Evolutionary conservation across 2,329 filamentous ascomycete species (phyloP).

Genomic region (Neospermospora avenae): DNA sequence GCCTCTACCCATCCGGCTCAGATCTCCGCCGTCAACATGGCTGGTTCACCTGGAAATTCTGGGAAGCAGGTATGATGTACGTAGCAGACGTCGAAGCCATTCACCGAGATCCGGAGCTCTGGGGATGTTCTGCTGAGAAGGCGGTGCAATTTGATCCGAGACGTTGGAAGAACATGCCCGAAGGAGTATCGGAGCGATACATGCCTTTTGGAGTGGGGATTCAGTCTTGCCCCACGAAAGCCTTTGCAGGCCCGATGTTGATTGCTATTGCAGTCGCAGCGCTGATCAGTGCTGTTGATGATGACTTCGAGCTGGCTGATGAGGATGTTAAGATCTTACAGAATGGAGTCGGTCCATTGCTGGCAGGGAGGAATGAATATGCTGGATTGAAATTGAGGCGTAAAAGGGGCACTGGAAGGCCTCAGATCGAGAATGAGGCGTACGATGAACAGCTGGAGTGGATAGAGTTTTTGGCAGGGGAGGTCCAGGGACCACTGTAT

Average conservation of each 20-base stretch:
- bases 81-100: conserved; percentile 20
- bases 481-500: too few relatives aligned
- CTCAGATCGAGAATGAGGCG: neutral
- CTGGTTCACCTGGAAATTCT: too few relatives aligned
- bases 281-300: neutral
- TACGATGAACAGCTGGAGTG: neutral
- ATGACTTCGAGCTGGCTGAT: neutral
- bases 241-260: neutral
- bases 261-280: neutral
- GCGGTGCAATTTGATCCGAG: conserved; percentile 12
- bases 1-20: conserved; percentile 22
- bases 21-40: too few relatives aligned
- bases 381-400: neutral
- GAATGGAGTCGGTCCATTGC: neutral
- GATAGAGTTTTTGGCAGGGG: neutral
- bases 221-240: too few relatives aligned
- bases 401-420: neutral
- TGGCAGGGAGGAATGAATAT: neutral
- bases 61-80: too few relatives aligned
- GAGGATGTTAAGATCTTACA: neutral
- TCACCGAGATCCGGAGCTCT: conserved; percentile 14
- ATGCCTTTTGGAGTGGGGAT: conserved; percentile 17
- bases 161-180: too few relatives aligned
- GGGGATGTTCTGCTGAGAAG: conserved; percentile 18
- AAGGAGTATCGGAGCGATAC: neutral